Conservation (phyloP, 2,329 filamentous ascomycete species). For the Tolypocladium inflatum region DNA sequence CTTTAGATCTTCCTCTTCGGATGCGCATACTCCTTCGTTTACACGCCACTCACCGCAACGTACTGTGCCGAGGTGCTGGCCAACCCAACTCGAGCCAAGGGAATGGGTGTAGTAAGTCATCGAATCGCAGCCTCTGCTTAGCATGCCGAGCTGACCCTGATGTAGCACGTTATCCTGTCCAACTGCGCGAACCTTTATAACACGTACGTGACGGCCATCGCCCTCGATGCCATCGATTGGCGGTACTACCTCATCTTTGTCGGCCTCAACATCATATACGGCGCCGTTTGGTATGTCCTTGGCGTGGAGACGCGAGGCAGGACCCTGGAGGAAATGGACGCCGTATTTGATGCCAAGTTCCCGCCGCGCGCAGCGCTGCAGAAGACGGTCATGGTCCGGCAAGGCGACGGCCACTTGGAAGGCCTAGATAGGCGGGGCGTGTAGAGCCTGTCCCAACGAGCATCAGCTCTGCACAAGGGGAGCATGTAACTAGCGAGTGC, state of each 20-base stretch:
- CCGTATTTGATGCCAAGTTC: constrained; percentile 27
- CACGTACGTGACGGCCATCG: constrained; percentile 19
- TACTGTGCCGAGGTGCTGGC: constrained; percentile 24
- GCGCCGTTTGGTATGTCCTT: constrained; percentile 16
- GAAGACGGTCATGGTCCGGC: constrained; percentile 17
- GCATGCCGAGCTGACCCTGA: constrained; percentile 1
- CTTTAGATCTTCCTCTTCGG: constrained; percentile 39
- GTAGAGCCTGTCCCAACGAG: not conserved
- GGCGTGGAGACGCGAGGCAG: constrained; percentile 20
- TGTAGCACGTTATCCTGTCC: constrained; percentile 15
- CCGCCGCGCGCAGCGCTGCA: constrained; percentile 26
- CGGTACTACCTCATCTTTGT: constrained; percentile 22
- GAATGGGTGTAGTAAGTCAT: constrained; percentile 20
- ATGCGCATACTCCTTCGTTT: constrained; percentile 40
- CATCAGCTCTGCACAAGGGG: not conserved
- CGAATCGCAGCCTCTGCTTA: not conserved
- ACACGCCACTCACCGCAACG: constrained; percentile 34
- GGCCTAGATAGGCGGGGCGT: constrained; percentile 1
- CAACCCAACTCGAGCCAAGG: constrained; percentile 23
- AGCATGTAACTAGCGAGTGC: too few species aligned
- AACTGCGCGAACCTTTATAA: constrained; percentile 22
- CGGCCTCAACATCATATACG: constrained; percentile 19
- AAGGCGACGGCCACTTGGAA: constrained; percentile 10
- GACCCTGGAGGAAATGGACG: constrained; percentile 34
- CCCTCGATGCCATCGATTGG: constrained; percentile 19